Conservation (phyloP, 169 alveolate genomes). For the Plasmodium billcollinsi region DNA sequence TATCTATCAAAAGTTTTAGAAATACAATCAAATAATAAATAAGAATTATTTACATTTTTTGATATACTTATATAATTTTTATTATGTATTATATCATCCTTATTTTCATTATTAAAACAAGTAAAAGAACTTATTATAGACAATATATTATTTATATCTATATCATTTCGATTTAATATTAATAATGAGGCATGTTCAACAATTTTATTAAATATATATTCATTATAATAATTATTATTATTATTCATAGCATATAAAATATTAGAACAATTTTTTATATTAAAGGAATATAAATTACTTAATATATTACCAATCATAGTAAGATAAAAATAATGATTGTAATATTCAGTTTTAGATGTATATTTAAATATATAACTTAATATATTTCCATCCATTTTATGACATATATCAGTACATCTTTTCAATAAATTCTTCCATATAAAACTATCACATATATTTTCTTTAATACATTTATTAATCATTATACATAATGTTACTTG, state of each 20-base stretch:
- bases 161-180: slow-evolving; percentile 61
- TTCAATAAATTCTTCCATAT: slow-evolving; percentile 81
- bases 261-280: slow-evolving; percentile 50
- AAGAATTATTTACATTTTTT: slow-evolving; percentile 26
- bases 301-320: slow-evolving; percentile 69
- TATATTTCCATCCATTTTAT: slow-evolving; percentile 80
- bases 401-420: slow-evolving; percentile 79
- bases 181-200: slow-evolving; percentile 42
- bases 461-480: slow-evolving; percentile 81
- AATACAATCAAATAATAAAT: slow-evolving; percentile 46
- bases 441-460: slow-evolving; percentile 76
- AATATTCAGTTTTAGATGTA: slow-evolving; percentile 76
- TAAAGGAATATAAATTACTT: slow-evolving; percentile 41
- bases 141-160: slow-evolving; percentile 41
- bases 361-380: slow-evolving; percentile 81
- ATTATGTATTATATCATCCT: background rate
- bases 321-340: slow-evolving; percentile 79
- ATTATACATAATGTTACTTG: slow-evolving; percentile 82
- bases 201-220: slow-evolving; percentile 37
- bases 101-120: background rate
- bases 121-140: slow-evolving; percentile 37
- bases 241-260: slow-evolving; percentile 66
- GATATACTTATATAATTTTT: background rate
- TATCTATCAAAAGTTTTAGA: slow-evolving; percentile 63
- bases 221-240: slow-evolving; percentile 51